These are phyloP conservation scores for Phytopythium ostracodes DNA, from an alignment of 352 stramenopile species.

Conservation along the genomic window DNA sequence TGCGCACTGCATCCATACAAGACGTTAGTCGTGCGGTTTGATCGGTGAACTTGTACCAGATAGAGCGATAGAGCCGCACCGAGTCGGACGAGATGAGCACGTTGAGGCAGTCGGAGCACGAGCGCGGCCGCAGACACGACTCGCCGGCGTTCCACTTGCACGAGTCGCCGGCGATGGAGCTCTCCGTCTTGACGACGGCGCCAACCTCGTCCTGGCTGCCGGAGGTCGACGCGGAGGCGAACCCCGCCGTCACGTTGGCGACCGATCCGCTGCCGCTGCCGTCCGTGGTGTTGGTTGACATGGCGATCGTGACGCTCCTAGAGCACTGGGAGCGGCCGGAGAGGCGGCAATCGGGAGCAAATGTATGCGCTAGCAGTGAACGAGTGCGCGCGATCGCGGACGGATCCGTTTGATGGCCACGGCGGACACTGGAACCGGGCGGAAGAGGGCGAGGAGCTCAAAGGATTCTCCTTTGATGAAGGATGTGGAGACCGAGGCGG, in stretches of 20 bases:
- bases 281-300: neutral
- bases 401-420: conserved; percentile 6
- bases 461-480: too few species aligned
- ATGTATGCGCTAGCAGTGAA: neutral
- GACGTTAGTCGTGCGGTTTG: too few species aligned
- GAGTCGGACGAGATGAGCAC: conserved; percentile 15
- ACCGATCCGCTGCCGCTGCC: neutral
- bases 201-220: neutral
- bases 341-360: neutral
- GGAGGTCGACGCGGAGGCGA: conserved; percentile 2
- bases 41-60: neutral
- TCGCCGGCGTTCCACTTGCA: conserved; percentile 28
- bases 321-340: neutral
- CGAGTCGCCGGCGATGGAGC: conserved; percentile 22
- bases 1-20: conserved; percentile 27
- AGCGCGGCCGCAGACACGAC: conserved; percentile 17
- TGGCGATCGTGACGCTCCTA: neutral
- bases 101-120: conserved; percentile 30
- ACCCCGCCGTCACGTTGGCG: neutral
- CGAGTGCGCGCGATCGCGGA: neutral
- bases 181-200: conserved; percentile 14
- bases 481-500: neutral
- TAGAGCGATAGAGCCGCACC: neutral
- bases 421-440: neutral
- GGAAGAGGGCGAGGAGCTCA: neutral